These are phyloP conservation scores for Tubosaeta sp. DNA, from an alignment of 768 basidiomycete species.

Conservation along the genomic window DNA sequence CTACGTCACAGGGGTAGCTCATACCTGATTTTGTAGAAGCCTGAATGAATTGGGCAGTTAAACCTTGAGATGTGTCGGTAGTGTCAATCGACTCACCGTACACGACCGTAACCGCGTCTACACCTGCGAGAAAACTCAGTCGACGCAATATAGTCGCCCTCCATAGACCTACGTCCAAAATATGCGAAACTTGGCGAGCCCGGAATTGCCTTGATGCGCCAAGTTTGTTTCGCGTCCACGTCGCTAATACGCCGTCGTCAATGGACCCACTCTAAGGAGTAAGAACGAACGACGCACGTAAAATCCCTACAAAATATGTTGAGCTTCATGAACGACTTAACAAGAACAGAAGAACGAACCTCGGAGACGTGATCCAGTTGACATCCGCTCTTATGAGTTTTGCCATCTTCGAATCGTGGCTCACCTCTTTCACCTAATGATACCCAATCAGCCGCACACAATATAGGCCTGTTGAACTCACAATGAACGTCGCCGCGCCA, in stretches of 20 bases:
- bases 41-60: conserved; percentile 33
- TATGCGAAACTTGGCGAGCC: conserved; percentile 52
- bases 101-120: conserved; percentile 63
- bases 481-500: conserved; percentile 53
- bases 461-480: conserved; percentile 29
- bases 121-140: conserved; percentile 35
- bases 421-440: conserved; percentile 67
- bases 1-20: conserved; percentile 3
- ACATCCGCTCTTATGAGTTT: conserved; percentile 71
- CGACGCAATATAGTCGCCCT: neutral
- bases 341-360: conserved; percentile 33
- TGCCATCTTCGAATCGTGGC: conserved; percentile 72
- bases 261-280: neutral
- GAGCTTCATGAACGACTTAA: neutral
- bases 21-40: conserved; percentile 78
- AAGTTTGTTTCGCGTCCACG: conserved; percentile 72
- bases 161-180: conserved; percentile 61
- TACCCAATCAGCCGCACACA: conserved; percentile 1
- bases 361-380: conserved; percentile 76
- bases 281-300: conserved; percentile 46
- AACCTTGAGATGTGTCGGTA: neutral
- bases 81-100: conserved; percentile 50
- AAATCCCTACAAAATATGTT: conserved; percentile 49
- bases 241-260: conserved; percentile 42
- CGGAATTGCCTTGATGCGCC: conserved; percentile 65